These are phyloP conservation scores for Capronia americana DNA, from an alignment of 2,329 filamentous ascomycete species.

Conservation along the genomic window DNA sequence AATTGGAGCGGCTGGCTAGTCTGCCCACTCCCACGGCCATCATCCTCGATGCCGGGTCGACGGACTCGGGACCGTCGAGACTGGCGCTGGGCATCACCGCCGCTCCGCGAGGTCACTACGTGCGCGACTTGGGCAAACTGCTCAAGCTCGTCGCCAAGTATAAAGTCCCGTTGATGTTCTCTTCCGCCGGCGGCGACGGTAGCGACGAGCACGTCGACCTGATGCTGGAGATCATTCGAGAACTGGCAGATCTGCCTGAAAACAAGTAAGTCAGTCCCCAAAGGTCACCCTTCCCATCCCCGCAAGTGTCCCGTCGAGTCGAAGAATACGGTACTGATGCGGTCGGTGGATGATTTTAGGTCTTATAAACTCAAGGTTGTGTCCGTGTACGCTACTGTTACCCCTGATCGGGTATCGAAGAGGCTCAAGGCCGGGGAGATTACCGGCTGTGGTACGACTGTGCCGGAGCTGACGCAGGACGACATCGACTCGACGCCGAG, in stretches of 20 bases:
- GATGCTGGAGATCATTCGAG: constrained; percentile 50
- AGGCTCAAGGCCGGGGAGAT: constrained; percentile 9
- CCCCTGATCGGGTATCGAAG: not conserved
- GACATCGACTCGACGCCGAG: constrained; percentile 48
- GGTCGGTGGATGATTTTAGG: not conserved
- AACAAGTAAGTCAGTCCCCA: not conserved
- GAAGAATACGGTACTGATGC: too few relatives aligned
- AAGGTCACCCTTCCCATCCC: too few relatives aligned
- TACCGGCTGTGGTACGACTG: constrained; percentile 33
- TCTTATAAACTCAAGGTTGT: constrained; percentile 27
- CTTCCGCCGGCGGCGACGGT: constrained; percentile 58
- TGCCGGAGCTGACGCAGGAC: constrained; percentile 48
- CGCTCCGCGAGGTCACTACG: constrained; percentile 50
- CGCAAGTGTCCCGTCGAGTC: too few relatives aligned
- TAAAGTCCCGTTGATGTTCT: constrained; percentile 51
- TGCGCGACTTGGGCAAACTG: constrained; percentile 52
- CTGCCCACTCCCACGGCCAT: constrained; percentile 22
- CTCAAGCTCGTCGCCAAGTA: constrained; percentile 46
- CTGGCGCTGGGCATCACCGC: constrained; percentile 47
- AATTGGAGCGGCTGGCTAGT: not conserved
- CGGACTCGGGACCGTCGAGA: constrained; percentile 43
- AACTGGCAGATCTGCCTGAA: constrained; percentile 40
- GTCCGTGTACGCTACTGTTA: constrained; percentile 50
- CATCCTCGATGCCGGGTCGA: constrained; percentile 45
- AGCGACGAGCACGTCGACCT: constrained; percentile 52